Conservation (phyloP, 140 eudicot genomes). For the Senecio squalidus region DNA sequence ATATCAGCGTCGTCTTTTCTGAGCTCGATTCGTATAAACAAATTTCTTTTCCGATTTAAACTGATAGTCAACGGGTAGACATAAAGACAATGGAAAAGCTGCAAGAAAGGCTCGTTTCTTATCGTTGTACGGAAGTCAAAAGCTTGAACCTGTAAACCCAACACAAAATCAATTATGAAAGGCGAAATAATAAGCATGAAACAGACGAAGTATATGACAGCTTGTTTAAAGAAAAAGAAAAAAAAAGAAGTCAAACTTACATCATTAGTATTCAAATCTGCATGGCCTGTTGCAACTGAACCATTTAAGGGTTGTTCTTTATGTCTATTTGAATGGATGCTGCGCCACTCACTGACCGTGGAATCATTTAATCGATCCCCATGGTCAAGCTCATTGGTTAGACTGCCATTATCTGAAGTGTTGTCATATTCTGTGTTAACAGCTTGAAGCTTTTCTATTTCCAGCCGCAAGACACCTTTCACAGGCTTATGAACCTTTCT, state of each 20-base stretch:
- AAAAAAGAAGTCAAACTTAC: constrained; percentile 34
- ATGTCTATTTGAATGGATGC: constrained; percentile 53
- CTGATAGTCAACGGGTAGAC: constrained; percentile 91
- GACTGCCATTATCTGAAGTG: constrained; percentile 57
- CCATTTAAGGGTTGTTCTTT: constrained; percentile 61
- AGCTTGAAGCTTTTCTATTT: constrained; percentile 87
- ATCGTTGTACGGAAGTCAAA: constrained; percentile 92
- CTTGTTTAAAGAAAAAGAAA: background rate
- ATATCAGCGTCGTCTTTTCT: constrained; percentile 81
- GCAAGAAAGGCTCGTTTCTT: constrained; percentile 96
- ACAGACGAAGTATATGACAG: background rate
- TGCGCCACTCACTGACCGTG: constrained; percentile 33
- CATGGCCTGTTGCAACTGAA: constrained; percentile 40
- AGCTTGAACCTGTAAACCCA: constrained; percentile 71
- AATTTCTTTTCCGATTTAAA: constrained; percentile 84
- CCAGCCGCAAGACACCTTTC: constrained; percentile 80
- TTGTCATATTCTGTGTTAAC: constrained; percentile 62
- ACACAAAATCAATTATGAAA: constrained; percentile 2
- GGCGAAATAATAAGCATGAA: background rate
- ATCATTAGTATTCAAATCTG: constrained; percentile 50
- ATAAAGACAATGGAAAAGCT: constrained; percentile 95
- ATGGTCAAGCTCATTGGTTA: constrained; percentile 50
- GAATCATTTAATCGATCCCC: constrained; percentile 54
- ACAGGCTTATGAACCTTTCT: constrained; percentile 95
- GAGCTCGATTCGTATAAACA: constrained; percentile 90